Evolutionary conservation across 2,329 filamentous ascomycete genomes (phyloP).

Genomic region (Fusarium nelsonii): DNA sequence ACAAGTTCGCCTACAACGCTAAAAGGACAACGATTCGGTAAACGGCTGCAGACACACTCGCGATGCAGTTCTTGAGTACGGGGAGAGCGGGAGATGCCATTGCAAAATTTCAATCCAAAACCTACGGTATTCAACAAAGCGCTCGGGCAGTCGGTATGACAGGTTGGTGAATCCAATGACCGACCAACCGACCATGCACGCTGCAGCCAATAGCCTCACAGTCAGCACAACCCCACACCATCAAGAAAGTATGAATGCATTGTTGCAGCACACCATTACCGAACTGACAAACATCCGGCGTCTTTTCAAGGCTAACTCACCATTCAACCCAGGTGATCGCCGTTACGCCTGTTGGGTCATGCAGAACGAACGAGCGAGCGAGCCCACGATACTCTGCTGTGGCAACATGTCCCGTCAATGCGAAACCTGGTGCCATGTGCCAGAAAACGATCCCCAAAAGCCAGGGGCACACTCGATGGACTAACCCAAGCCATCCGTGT

Average conservation of each 20-base stretch:
- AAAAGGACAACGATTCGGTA: background rate
- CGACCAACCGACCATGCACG: constrained; percentile 5
- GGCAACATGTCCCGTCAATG: constrained; percentile 33
- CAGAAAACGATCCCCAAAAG: constrained; percentile 34
- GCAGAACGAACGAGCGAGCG: background rate
- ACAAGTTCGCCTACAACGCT: constrained; percentile 8
- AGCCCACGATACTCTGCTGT: constrained; percentile 23
- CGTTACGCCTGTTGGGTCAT: background rate
- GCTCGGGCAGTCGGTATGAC: constrained; percentile 16
- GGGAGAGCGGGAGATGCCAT: constrained; percentile 26
- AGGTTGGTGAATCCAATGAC: constrained; percentile 33
- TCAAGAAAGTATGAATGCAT: background rate
- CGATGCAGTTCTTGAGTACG: constrained; percentile 1
- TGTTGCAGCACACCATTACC: background rate
- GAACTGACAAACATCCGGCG: background rate
- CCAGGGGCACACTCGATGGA: constrained; percentile 36
- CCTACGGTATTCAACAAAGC: background rate
- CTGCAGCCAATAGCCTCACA: constrained; percentile 15
- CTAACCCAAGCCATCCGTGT: constrained; percentile 49
- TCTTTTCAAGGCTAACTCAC: background rate
- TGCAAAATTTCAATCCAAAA: background rate
- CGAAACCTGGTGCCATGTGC: constrained; percentile 42
- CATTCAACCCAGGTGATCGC: background rate
- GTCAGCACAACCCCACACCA: constrained; percentile 3
- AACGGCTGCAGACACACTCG: background rate